Percentiles rank a stretch among this genome's conserved stretches.
These are phyloP conservation scores for Nepenthes alata DNA, from an alignment of 179 eudicot genomes.

Conservation along the genomic window DNA sequence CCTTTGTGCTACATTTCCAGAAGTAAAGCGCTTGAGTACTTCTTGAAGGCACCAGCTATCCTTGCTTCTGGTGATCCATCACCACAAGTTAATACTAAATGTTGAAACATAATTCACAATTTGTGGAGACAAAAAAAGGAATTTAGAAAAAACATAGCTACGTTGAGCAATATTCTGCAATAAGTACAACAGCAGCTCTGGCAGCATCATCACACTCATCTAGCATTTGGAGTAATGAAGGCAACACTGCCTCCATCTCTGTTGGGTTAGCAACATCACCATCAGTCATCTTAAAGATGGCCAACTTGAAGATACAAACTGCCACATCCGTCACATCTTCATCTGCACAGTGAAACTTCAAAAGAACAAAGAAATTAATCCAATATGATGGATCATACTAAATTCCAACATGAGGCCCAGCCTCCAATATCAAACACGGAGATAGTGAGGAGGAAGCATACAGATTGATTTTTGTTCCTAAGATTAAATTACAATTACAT, in stretches of 20 bases:
- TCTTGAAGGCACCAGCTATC: constrained; percentile 41
- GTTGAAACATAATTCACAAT: neutral
- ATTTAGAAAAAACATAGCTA: constrained; percentile 11
- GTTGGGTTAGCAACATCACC: constrained; percentile 18
- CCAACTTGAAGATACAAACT: constrained; percentile 43
- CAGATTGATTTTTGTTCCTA: too few relatives aligned
- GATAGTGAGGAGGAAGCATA: too few relatives aligned
- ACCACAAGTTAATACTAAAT: constrained; percentile 7
- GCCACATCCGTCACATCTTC: constrained; percentile 51
- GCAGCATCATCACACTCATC: constrained; percentile 57
- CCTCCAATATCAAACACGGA: too few relatives aligned
- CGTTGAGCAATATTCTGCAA: constrained; percentile 64
- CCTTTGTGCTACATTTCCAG: constrained; percentile 38
- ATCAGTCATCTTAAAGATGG: constrained; percentile 33
- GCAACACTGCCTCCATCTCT: constrained; percentile 41
- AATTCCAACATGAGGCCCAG: neutral
- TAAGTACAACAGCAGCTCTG: constrained; percentile 42
- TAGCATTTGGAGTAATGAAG: constrained; percentile 39
- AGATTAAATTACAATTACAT: too few relatives aligned
- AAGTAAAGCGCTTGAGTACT: constrained; percentile 42
- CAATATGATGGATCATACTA: neutral
- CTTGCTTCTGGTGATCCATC: constrained; percentile 33
- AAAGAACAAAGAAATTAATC: constrained; percentile 9
- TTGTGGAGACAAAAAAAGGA: neutral
- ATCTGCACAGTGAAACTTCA: constrained; percentile 52